Evolutionary conservation across 345 rosid genomes (phyloP).

Genomic region (Geranium rotundifolium): DNA sequence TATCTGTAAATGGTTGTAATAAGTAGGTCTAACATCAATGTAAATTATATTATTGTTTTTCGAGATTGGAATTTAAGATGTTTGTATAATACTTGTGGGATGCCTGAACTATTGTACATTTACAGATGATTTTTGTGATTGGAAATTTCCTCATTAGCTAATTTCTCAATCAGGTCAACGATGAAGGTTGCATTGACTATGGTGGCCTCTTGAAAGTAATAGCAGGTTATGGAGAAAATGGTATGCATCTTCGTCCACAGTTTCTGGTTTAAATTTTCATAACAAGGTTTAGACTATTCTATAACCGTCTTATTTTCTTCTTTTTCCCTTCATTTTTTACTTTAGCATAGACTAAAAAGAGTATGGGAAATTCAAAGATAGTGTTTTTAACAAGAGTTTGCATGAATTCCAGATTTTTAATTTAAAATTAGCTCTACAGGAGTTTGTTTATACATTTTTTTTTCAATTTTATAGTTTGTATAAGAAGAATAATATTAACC

Average conservation of each 20-base stretch:
- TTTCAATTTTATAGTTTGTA: too few species aligned
- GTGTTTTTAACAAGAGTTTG: too few species aligned
- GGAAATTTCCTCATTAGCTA: not conserved
- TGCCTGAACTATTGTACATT: not conserved
- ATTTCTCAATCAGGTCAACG: constrained; percentile 30
- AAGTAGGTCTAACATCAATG: not conserved
- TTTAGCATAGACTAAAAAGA: too few species aligned
- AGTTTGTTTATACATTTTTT: too few species aligned
- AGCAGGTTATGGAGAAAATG: constrained; percentile 41
- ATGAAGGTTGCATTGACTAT: constrained; percentile 46
- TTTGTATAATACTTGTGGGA: too few species aligned
- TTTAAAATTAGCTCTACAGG: too few species aligned
- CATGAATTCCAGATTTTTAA: too few species aligned
- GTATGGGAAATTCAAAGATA: too few species aligned
- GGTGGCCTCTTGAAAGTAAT: constrained; percentile 50
- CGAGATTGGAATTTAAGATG: not conserved
- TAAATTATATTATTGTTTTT: too few species aligned
- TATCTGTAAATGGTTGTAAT: not conserved
- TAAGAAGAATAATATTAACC: too few species aligned
- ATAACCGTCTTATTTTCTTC: not conserved
- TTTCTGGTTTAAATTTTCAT: not conserved
- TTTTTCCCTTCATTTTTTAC: too few species aligned
- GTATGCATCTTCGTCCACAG: constrained; percentile 18
- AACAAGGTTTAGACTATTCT: not conserved
- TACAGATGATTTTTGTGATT: not conserved